Conservation (phyloP, 108 stramenopile genomes). For the Ochromonas danica region DNA sequence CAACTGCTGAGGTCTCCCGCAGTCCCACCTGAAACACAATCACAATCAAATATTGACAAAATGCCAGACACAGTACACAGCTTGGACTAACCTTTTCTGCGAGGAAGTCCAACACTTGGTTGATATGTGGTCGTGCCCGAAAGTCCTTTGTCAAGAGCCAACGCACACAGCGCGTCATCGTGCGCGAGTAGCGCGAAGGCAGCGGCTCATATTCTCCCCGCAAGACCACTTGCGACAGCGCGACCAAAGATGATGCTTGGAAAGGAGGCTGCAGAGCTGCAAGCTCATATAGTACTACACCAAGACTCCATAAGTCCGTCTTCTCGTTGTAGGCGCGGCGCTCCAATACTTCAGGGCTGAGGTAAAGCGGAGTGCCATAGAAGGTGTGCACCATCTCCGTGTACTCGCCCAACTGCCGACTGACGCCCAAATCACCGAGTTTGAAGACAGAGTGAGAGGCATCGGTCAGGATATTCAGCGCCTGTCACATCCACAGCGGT, state of each 20-base stretch:
- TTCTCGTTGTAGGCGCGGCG: constrained; percentile 39
- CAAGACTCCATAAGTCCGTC: constrained; percentile 46
- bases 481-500: no score
- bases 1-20: no score
- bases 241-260: not conserved
- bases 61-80: no score
- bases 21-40: no score
- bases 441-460: constrained; percentile 4
- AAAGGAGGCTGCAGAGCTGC: constrained; percentile 39
- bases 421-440: constrained; percentile 47
- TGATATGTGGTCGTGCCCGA: not conserved
- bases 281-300: constrained; percentile 48
- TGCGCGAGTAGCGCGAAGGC: not conserved
- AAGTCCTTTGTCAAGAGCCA: constrained; percentile 27
- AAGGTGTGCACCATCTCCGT: constrained; percentile 36
- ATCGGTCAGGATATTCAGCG: not conserved
- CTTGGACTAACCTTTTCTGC: not conserved
- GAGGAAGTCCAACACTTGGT: constrained; percentile 7
- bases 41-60: no score
- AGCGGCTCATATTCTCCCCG: constrained; percentile 1
- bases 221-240: not conserved
- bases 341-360: constrained; percentile 45
- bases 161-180: not conserved
- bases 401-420: constrained; percentile 37
- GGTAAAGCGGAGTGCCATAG: constrained; percentile 51